phyloP scores from a whole-genome alignment of 352 stramenopile species.

The Pythium guiyangense region DNA sequence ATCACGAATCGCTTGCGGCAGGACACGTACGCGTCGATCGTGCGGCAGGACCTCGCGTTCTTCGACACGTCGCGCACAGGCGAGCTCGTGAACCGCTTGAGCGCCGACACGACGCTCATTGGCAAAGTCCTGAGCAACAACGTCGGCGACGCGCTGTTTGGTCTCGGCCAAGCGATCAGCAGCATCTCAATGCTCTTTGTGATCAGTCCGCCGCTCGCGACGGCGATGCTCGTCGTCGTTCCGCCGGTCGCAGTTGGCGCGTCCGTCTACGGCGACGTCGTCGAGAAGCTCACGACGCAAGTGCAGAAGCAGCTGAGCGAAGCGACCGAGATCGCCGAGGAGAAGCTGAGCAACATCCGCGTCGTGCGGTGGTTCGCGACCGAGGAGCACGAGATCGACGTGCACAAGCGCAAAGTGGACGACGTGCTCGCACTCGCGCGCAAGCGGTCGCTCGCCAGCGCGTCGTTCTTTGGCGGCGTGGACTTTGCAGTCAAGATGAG shows the following conservation, averaged over 20 bases:
- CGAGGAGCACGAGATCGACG: constrained; percentile 64
- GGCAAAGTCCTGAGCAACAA: constrained; percentile 93
- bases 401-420: constrained; percentile 52
- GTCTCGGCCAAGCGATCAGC: constrained; percentile 72
- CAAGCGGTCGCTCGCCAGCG: no score
- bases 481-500: no score
- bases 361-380: constrained; percentile 91
- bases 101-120: constrained; percentile 88
- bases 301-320: constrained; percentile 91
- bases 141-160: constrained; percentile 70
- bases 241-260: constrained; percentile 89
- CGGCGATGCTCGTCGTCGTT: constrained; percentile 89
- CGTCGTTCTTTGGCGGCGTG: no score
- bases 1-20: constrained; percentile 78
- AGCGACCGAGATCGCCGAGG: constrained; percentile 90
- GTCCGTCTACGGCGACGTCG: constrained; percentile 82
- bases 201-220: constrained; percentile 86
- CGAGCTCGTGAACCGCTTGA: constrained; percentile 89
- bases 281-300: constrained; percentile 81
- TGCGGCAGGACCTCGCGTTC: constrained; percentile 88
- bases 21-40: constrained; percentile 73
- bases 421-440: no score
- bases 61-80: constrained; percentile 89
- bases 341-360: constrained; percentile 90
- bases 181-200: constrained; percentile 90